Conservation (phyloP, 192 early-diverging fungal species). For the Rhizoclosmatium sp. region DNA sequence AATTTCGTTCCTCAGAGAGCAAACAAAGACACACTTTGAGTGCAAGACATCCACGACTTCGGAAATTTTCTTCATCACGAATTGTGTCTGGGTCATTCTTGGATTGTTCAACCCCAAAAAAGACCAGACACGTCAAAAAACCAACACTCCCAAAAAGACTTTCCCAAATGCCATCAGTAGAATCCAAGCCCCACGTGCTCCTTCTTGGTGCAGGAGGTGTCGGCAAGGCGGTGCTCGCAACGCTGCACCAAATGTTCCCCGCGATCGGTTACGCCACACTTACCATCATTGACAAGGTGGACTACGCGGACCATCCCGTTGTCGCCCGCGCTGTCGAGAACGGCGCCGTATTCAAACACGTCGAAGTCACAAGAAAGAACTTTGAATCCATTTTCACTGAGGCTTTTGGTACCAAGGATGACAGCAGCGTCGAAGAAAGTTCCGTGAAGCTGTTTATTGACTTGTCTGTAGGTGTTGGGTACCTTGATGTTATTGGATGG, state of each 20-base stretch:
- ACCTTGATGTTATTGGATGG: background rate
- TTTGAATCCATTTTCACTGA: background rate
- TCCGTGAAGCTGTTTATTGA: background rate
- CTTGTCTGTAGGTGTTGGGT: background rate
- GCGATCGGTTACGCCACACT: background rate
- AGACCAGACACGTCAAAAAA: too few species aligned
- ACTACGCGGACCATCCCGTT: background rate
- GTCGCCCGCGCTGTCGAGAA: background rate
- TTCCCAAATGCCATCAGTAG: too few species aligned
- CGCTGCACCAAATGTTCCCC: background rate
- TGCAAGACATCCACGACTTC: too few species aligned
- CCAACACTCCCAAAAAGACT: too few species aligned
- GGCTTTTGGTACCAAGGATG: background rate
- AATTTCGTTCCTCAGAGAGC: too few species aligned
- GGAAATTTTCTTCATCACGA: too few species aligned
- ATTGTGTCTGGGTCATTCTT: too few species aligned
- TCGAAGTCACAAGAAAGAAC: background rate
- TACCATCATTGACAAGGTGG: background rate
- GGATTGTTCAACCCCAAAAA: too few species aligned
- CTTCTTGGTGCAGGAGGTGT: background rate
- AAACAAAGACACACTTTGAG: too few species aligned
- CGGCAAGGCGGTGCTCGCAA: background rate
- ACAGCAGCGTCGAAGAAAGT: background rate
- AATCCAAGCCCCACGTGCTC: background rate
- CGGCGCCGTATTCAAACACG: background rate